A percentile compares a stretch with the other conserved stretches of the same genome.
These are phyloP conservation scores for Panicum virgatum DNA, from an alignment of 202 grass and related monocot species.

Conservation along the genomic window DNA sequence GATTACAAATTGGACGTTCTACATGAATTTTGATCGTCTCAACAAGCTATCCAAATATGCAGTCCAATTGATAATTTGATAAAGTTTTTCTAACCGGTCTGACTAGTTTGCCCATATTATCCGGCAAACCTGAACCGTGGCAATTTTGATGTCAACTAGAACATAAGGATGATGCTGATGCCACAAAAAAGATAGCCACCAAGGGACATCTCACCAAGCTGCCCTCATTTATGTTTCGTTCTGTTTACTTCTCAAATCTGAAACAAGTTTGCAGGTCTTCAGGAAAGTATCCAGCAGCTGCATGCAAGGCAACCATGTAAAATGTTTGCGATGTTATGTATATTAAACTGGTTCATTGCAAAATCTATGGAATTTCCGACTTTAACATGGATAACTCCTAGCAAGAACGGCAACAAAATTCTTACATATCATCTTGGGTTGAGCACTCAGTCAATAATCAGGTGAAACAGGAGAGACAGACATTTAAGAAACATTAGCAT, in stretches of 20 bases:
- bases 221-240: conserved; percentile 43
- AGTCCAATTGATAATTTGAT: no score
- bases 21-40: no score
- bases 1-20: no score
- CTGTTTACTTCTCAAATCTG: conserved; percentile 61
- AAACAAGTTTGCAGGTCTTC: conserved; percentile 78
- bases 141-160: no score
- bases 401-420: neutral
- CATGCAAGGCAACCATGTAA: conserved; percentile 27
- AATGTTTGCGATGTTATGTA: neutral
- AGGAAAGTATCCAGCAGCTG: conserved; percentile 83
- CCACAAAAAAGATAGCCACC: neutral
- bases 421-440: neutral
- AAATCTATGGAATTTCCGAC: no score
- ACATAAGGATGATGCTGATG: neutral
- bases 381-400: no score
- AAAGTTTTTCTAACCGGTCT: no score
- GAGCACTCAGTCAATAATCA: neutral
- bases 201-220: conserved; percentile 34
- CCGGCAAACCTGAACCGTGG: no score
- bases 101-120: no score
- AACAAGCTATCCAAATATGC: no score
- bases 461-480: neutral
- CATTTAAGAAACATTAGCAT: neutral
- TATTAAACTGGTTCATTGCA: neutral